Evolutionary conservation across 306 rosid genomes (phyloP), one percentile per base, ranked within the genome.

Genomic region (Cicer bijugum): DNA sequence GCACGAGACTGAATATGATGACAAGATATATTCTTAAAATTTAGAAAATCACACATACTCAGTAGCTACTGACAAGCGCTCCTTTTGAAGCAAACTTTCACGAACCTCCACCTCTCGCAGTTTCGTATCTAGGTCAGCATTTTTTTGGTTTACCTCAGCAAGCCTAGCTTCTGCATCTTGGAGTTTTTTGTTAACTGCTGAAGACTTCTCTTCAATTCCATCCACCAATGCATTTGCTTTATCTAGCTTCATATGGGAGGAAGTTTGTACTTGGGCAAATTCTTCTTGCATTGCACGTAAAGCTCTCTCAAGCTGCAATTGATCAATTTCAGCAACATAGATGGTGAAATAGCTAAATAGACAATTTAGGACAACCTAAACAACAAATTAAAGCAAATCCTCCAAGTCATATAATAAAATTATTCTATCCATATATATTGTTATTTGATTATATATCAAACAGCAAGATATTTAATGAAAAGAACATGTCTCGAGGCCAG

Each of bases 101-200:
- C 84, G 88, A 77, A 85, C 83, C 81, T 91, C 93, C 77, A 90
- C 78, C 86, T 90, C 91, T 82, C 83, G 84, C 88, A 91, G 79
- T 77, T 86, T 91, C 85, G 84, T 81, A 66, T 88, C 92, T 77
- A 94, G 81, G 85, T 85, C 96, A 39, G 88, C 69, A 72, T 82
- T 88, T 81, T 87, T 91, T 69, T 85, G 79, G 72, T 87, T 87
- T 23, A 82, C 89, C 90, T 88, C 93, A 50, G 88, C 87, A 38
- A 91, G 92, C 86, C 82, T 88, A 52, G 89, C 95, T 73, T 94
- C 92, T 11, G 90, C 96, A 74, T 90, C 96, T 85, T 67, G 78
- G 75, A 91, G 78, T 74, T 82, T 91, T 53, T 84, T 83, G 73
- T 89, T 83, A 19, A 86, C 82, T 71, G 82, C 87, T 60, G 84